phyloP scores from a whole-genome alignment of 257 asterid species.

The Ballota nigra region DNA sequence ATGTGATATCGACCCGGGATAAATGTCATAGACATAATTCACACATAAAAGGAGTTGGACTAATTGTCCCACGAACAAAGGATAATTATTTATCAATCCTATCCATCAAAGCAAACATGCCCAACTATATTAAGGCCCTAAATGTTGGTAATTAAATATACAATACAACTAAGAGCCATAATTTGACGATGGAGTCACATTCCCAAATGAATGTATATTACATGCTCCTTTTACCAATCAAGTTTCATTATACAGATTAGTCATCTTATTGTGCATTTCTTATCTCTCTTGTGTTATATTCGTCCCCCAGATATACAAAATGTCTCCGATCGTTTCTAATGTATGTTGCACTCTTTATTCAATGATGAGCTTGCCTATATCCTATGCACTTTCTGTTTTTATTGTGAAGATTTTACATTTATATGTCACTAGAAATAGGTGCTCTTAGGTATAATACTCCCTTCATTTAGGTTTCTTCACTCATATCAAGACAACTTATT shows the following conservation, averaged over 20 bases:
- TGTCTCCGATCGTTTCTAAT: neutral
- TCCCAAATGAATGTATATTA: neutral
- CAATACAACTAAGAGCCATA: neutral
- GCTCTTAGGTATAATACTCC: neutral
- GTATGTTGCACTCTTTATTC: neutral
- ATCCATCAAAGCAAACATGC: too few species aligned
- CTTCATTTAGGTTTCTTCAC: too few species aligned
- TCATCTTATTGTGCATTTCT: neutral
- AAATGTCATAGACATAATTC: too few species aligned
- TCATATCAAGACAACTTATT: too few species aligned
- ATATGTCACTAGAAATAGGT: neutral
- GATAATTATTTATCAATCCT: too few species aligned
- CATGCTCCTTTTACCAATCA: neutral
- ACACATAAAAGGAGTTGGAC: too few species aligned
- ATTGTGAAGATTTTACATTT: neutral
- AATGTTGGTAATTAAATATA: neutral
- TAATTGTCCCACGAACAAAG: too few species aligned
- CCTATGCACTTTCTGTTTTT: neutral
- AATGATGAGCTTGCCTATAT: neutral
- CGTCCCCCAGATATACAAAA: neutral
- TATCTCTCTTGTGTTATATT: neutral
- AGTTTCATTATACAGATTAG: neutral
- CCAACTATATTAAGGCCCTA: constrained; percentile 1
- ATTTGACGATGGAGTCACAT: neutral
- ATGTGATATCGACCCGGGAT: too few species aligned